Conservation (phyloP, 768 basidiomycete genomes). For the Xerocomellus chrysenteron region DNA sequence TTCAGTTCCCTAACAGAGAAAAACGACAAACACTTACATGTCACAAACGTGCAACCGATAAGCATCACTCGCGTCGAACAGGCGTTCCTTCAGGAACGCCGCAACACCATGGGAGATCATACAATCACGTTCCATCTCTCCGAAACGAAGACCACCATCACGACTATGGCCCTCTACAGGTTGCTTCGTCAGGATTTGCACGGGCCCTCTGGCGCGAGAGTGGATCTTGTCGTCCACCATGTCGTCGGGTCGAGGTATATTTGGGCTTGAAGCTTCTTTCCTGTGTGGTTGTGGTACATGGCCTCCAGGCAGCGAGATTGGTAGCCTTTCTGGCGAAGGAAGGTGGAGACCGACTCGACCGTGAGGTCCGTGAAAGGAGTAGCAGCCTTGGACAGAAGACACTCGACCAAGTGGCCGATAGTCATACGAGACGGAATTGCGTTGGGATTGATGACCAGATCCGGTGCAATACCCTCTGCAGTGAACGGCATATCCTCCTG, state of each 20-base stretch:
- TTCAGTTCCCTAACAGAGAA: constrained; percentile 5
- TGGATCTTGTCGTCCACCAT: constrained; percentile 99
- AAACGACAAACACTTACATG: constrained; percentile 58
- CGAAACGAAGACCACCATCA: constrained; percentile 98
- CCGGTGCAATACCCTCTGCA: constrained; percentile 93
- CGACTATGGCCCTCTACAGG: constrained; percentile 98
- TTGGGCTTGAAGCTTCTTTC: constrained; percentile 94
- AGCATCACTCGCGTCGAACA: constrained; percentile 91
- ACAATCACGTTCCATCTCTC: constrained; percentile 99
- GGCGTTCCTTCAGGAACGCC: constrained; percentile 94
- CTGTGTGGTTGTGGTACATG: constrained; percentile 99
- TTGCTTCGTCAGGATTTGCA: constrained; percentile 96
- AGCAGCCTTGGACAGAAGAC: constrained; percentile 95
- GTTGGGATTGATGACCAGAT: constrained; percentile 98
- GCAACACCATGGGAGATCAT: constrained; percentile 99
- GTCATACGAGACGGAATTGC: constrained; percentile 99
- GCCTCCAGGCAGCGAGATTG: constrained; percentile 96
- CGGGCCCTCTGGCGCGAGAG: constrained; percentile 93
- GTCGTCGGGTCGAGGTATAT: constrained; percentile 97
- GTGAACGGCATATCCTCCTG: constrained; percentile 99
- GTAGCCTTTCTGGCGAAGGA: constrained; percentile 87
- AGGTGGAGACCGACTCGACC: constrained; percentile 94
- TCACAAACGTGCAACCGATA: constrained; percentile 96
- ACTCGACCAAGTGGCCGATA: constrained; percentile 98
- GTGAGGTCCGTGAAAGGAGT: constrained; percentile 99